Percentiles rank a stretch among this genome's conserved stretches.
Conservation (phyloP, 352 stramenopile species). For the Paralagenidium karlingii region DNA sequence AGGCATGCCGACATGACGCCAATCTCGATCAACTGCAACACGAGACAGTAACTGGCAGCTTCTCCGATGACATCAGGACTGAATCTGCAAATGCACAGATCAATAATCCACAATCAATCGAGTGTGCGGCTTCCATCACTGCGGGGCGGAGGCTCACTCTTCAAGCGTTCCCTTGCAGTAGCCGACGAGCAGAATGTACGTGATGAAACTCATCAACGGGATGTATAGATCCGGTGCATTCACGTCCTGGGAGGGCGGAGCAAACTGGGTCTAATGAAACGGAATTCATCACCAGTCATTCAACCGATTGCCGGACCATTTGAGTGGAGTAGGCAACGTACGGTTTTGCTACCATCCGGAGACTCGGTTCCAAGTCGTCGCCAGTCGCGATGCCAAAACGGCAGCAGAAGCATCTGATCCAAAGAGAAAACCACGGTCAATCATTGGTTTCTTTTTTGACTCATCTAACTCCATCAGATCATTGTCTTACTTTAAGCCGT, state of each 20-base stretch:
- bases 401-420: constrained; percentile 64
- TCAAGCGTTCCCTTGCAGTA: constrained; percentile 92
- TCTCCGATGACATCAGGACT: constrained; percentile 93
- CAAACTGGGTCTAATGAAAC: constrained; percentile 53
- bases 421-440: background rate
- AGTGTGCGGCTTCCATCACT: constrained; percentile 3
- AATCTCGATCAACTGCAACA: constrained; percentile 89
- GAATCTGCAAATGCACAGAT: constrained; percentile 60
- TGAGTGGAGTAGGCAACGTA: no score
- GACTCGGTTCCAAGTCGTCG: constrained; percentile 50
- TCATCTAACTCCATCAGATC: background rate
- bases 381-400: constrained; percentile 83
- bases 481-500: constrained; percentile 50
- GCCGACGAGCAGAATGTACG: constrained; percentile 96
- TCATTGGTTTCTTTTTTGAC: background rate
- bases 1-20: constrained; percentile 88
- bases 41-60: constrained; percentile 84
- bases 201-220: constrained; percentile 97
- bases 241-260: constrained; percentile 89
- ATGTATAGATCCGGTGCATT: constrained; percentile 99
- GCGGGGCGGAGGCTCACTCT: no score
- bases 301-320: background rate
- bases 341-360: constrained; percentile 34
- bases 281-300: background rate
- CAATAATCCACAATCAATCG: background rate